Evolutionary conservation across 2,329 filamentous ascomycete genomes (phyloP), one percentile per base, ranked within the genome.

Genomic region (Diaporthe sp.): DNA sequence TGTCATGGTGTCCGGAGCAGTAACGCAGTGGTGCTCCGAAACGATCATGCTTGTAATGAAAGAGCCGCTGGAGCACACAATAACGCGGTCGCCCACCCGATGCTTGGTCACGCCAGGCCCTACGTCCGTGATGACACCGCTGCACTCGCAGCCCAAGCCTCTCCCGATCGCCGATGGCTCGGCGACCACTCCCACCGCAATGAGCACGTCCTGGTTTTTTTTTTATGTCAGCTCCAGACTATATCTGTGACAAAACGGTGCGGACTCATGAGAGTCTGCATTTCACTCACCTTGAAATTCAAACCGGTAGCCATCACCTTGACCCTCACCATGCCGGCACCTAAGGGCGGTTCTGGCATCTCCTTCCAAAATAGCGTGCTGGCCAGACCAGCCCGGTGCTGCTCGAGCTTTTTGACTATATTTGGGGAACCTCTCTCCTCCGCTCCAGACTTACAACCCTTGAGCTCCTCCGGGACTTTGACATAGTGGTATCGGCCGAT

Each of bases 281-380:
- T 28, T 15, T 1, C 42, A 17, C 66, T 69, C 38, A 69, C 66
- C 45, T 54, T 52, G 50, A 71, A 71, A 72, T 85, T 85, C 13
- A 85, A 25, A 4, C 82, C 84, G 4, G 77, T 71, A 1, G 82
- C 80, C 67, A 78, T 78, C 0, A 79, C 40, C 25, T 82, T 73
- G 6, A 85, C 77, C 67, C 84, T 80, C 19, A 85, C 74, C 13
- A 80, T 74, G 42, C 80, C 77, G 0, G 68, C 67, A 40, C n/a
- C 45, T 5, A 80, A 50, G 13, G n/a, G 35, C 4, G 22, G n/a
- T 12, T 61, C n/a, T 15, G 58, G 38, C 9, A 22, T 45, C 58
- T 64, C 38, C 25, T 64, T 64, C 58, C 58, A 64, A 10, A 30
- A 45, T 9, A 64, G 30, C 2, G 58, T 64, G 38, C 58, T 42